A percentile compares a stretch with the other conserved stretches of the same genome.
Conservation (phyloP, 768 basidiomycete genomes). For the Myochromella boudieri region DNA sequence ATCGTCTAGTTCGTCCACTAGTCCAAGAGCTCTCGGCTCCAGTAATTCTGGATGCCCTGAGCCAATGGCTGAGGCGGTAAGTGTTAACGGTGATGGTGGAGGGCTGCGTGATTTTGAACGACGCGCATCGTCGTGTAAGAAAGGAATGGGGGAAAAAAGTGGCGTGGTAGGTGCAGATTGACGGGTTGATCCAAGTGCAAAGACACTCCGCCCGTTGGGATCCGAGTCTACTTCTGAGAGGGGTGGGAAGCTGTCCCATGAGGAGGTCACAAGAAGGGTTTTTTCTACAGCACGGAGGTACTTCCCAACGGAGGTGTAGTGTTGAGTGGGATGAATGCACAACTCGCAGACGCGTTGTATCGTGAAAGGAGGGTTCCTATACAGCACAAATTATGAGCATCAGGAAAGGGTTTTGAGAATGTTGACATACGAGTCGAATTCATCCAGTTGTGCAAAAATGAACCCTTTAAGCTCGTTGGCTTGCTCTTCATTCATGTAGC, state of each 20-base stretch:
- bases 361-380: slow-evolving; percentile 75
- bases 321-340: slow-evolving; percentile 60
- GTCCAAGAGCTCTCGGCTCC: slow-evolving; percentile 58
- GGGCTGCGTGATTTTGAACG: slow-evolving; percentile 79
- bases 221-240: slow-evolving; percentile 38
- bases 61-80: slow-evolving; percentile 38
- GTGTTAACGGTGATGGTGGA: slow-evolving; percentile 68
- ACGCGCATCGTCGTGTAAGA: slow-evolving; percentile 81
- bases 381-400: slow-evolving; percentile 4
- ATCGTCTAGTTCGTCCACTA: slow-evolving; percentile 87
- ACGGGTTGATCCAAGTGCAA: slow-evolving; percentile 44
- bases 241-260: slow-evolving; percentile 68
- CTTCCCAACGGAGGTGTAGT: slow-evolving; percentile 81
- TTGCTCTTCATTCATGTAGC: slow-evolving; percentile 60
- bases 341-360: slow-evolving; percentile 90
- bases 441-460: slow-evolving; percentile 66
- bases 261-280: slow-evolving; percentile 80
- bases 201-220: slow-evolving; percentile 36
- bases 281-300: slow-evolving; percentile 87
- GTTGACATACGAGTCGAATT: slow-evolving; percentile 67
- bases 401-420: neutral
- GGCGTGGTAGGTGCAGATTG: slow-evolving; percentile 72
- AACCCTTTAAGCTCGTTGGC: slow-evolving; percentile 52
- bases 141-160: slow-evolving; percentile 85
- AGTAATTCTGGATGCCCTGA: slow-evolving; percentile 32